phyloP scores from a whole-genome alignment of 2,329 filamentous ascomycete species.

The Sordariomycetes sp. region DNA sequence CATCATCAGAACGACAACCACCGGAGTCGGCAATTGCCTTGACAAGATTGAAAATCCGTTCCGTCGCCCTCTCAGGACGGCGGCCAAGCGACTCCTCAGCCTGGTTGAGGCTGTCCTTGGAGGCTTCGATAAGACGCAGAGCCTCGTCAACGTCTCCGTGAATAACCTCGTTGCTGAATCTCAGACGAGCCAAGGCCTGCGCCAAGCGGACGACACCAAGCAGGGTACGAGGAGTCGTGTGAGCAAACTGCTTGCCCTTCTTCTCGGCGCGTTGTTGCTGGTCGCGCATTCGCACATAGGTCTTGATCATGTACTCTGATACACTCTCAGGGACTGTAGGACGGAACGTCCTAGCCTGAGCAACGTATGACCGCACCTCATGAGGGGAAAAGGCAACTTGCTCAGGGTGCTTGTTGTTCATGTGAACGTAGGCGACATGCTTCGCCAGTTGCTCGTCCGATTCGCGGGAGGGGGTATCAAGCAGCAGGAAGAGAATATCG shows the following conservation, averaged over 20 bases:
- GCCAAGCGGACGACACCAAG: constrained; percentile 88
- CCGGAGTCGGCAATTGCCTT: constrained; percentile 79
- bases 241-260: constrained; percentile 83
- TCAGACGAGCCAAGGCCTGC: constrained; percentile 84
- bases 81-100: constrained; percentile 52
- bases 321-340: constrained; percentile 78
- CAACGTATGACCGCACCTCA: constrained; percentile 93
- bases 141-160: constrained; percentile 95
- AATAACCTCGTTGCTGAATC: constrained; percentile 77
- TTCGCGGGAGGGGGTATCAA: constrained; percentile 87
- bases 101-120: constrained; percentile 79
- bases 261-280: constrained; percentile 87
- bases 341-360: constrained; percentile 81
- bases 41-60: constrained; percentile 91
- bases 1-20: constrained; percentile 68
- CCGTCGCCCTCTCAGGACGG: constrained; percentile 70
- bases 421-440: constrained; percentile 95
- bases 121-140: constrained; percentile 80
- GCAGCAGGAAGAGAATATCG: constrained; percentile 91
- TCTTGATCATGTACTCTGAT: constrained; percentile 93
- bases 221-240: constrained; percentile 88
- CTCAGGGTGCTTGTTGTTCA: constrained; percentile 82
- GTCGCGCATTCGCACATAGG: constrained; percentile 90
- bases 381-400: constrained; percentile 77
- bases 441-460: constrained; percentile 86